Evolutionary conservation across 768 basidiomycete species (phyloP).

Genomic region (Auricularia auricula-judae): DNA sequence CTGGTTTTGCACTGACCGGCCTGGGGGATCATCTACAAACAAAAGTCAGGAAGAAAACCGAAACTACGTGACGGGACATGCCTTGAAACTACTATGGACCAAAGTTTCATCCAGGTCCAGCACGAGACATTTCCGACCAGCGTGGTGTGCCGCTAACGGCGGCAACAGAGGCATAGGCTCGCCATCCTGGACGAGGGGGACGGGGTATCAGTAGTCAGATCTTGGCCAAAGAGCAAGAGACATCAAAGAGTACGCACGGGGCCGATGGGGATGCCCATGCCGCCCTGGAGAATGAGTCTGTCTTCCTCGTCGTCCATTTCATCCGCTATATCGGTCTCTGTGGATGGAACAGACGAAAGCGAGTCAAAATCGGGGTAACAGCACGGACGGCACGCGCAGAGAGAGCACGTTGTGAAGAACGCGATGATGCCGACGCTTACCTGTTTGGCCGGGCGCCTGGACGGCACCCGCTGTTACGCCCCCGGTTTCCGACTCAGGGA

Average conservation of each 20-base stretch:
- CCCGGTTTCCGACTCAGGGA: constrained; percentile 67
- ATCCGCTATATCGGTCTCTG: constrained; percentile 11
- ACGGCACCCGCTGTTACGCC: constrained; percentile 88
- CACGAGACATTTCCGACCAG: constrained; percentile 88
- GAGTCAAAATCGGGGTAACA: not conserved
- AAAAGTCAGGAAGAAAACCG: constrained; percentile 2
- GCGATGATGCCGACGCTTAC: constrained; percentile 21
- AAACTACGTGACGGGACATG: constrained; percentile 22
- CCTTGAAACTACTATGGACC: constrained; percentile 97
- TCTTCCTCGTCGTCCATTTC: constrained; percentile 79
- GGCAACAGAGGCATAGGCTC: constrained; percentile 79
- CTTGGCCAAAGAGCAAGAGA: no score
- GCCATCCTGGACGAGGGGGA: constrained; percentile 52
- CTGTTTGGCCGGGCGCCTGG: constrained; percentile 79
- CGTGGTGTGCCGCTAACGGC: constrained; percentile 66
- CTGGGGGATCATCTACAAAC: constrained; percentile 69
- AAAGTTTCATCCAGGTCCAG: constrained; percentile 96
- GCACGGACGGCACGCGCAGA: constrained; percentile 33
- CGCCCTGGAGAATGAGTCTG: constrained; percentile 77
- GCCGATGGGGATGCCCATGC: constrained; percentile 90
- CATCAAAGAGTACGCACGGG: constrained; percentile 44
- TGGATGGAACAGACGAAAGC: not conserved
- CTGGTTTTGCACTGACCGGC: constrained; percentile 25
- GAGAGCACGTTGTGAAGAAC: constrained; percentile 13
- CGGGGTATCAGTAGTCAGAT: no score